Base-by-base conservation (phyloP, 805 yeast genomes). In the Diddensiella transvaalensis region DNA sequence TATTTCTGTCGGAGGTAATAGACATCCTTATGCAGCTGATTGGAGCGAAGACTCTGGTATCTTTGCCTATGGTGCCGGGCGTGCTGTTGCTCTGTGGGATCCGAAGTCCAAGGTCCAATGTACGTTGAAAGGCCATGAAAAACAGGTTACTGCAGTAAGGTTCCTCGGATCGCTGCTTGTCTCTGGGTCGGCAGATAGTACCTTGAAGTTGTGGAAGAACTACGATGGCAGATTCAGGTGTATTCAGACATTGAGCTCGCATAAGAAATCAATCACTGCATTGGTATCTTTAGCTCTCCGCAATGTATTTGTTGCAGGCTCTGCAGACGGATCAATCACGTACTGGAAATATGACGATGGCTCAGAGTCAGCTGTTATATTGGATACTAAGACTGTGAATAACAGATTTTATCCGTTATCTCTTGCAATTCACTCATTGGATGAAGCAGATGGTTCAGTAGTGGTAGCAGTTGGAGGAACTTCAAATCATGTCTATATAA, bases 151-250 rank as follows among this genome's bases (percentile, higher is more conserved):
- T 0, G 78, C 83, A 49, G 87, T 87, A 10, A 75, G 74, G 52
- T 81, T 80, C 70, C 59, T 79, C 17, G 65, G 78, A 0, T 13
- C 30, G 23, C 63, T 57, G 23, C 61, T 87, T 48, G 69, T 86
- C 0, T 77, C 88, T 2, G 79, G 83, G 0, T 77, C 84, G 2
- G 90, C 85, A 53, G 96, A 88, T 59, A 76, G 78, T 4, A 62
- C 67, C 3, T 70, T 87, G 1, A 74, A 71, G 49, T 60, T 87
- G 2, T 87, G 95, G 95, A 65, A 68, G 44, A 37, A 48, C 13
- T 30, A 53, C 15, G 51, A 51, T 0, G 49, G 26, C 5, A 42
- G 38, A 3, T 52, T 61, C 44, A 40, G 39, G 4, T 51, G 62
- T 39, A 44, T 59, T 10, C 67, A 63, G 46, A 55, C 61, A 0